Percentiles rank a stretch among this genome's conserved stretches.
Evolutionary conservation across 805 yeast genomes (phyloP).

Genomic region (Torulaspora maleeae): DNA sequence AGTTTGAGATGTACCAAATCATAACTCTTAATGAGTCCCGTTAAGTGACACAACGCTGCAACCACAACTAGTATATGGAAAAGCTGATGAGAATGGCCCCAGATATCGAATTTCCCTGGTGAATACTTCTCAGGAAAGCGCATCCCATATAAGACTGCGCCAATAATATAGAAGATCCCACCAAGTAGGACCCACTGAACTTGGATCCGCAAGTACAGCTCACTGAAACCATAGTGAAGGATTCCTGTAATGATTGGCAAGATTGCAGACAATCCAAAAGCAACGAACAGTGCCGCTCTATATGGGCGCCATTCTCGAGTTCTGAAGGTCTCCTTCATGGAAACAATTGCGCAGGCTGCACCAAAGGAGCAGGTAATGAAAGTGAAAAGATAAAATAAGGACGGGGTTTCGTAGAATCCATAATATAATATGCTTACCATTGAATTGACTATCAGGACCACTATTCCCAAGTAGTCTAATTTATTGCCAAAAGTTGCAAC

Average conservation of each 20-base stretch:
- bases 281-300: constrained; percentile 72
- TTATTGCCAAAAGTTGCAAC: constrained; percentile 60
- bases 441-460: constrained; percentile 59
- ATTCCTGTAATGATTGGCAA: constrained; percentile 62
- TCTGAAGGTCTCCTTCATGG: constrained; percentile 64
- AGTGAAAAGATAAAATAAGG: constrained; percentile 38
- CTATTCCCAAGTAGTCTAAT: constrained; percentile 72
- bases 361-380: constrained; percentile 53
- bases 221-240: constrained; percentile 44
- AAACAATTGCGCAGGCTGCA: constrained; percentile 52
- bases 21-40: constrained; percentile 56
- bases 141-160: constrained; percentile 74
- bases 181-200: constrained; percentile 62
- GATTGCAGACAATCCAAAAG: constrained; percentile 73
- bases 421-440: constrained; percentile 48
- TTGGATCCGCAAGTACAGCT: constrained; percentile 48
- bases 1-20: constrained; percentile 41
- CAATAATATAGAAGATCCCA: constrained; percentile 69
- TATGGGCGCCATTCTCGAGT: constrained; percentile 66
- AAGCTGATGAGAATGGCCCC: constrained; percentile 82
- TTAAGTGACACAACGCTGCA: constrained; percentile 72
- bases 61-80: constrained; percentile 73
- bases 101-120: constrained; percentile 62
- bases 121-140: constrained; percentile 68
- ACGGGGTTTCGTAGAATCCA: constrained; percentile 44